Evolutionary conservation across 2,329 filamentous ascomycete genomes (phyloP), one percentile per base, ranked within the genome.

Genomic region (Claviceps sp.): DNA sequence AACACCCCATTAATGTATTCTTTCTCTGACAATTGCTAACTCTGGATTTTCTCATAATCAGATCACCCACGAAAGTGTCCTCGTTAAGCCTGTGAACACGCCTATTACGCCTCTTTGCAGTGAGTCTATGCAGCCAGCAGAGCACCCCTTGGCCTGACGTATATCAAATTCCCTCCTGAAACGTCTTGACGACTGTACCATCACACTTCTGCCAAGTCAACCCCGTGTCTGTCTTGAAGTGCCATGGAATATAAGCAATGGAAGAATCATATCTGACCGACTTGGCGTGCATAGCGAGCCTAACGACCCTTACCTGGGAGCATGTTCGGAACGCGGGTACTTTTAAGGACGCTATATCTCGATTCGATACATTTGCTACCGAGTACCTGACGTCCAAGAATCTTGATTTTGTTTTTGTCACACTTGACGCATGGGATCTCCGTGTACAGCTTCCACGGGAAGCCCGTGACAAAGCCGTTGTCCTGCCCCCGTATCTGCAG

Each of bases 61-160:
- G 93, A 77, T 97, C 61, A 86, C 94, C 70, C 89, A 90, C 61
- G 90, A 97, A 71, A 95, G 87, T 65, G 88, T 96, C 51, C 86
- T 98, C 44, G 93, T 98, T 63, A 97, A 97, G 73, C 93, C 93
- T 4, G 85, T 96, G 73, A 98, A 97, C 73, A 98, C 93, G 46
- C 93, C 93, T 52, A 98, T 98, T 66, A 98, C 93, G 59, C 93
- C 93, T 55, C 80, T 98, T 50, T 98, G 93, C 81, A 98, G 90
- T 96, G 85, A 84, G 90, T 86, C 57, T 62, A 34, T 34, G 10
- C 30, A 58, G 55, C 55, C 54, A 44, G 8, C 55, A 53, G 55
- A 52, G 56, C 58, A 56, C 49, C 34, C 40, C 40, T 13, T 44
- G 19, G 16, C 50, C 17, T 30, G 14, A 24, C 11, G 14, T 19